phyloP scores from a whole-genome alignment of 805 yeast genomes.

The Ogataea methylovora region DNA sequence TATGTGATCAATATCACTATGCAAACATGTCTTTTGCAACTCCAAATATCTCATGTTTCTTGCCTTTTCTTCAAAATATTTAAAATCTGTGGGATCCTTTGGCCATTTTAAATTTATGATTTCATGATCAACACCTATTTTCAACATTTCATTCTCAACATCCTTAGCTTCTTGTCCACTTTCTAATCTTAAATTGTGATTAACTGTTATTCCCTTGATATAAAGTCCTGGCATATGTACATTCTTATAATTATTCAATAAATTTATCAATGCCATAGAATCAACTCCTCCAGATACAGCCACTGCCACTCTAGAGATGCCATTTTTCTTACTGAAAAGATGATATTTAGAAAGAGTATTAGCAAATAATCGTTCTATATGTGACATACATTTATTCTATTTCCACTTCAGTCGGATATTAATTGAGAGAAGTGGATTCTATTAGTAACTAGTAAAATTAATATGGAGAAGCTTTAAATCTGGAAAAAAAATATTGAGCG shows the following conservation, averaged over 20 bases:
- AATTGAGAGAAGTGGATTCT: no score
- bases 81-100: slow-evolving; percentile 6
- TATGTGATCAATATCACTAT: slow-evolving; percentile 27
- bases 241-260: slow-evolving; percentile 32
- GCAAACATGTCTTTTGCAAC: slow-evolving; percentile 33
- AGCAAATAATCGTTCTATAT: no score
- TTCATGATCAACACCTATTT: background rate
- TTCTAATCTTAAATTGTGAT: slow-evolving; percentile 48
- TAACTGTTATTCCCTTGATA: slow-evolving; percentile 54
- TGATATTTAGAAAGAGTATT: slow-evolving; percentile 23
- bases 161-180: slow-evolving; percentile 41
- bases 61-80: slow-evolving; percentile 50
- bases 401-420: no score
- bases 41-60: slow-evolving; percentile 43
- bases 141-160: slow-evolving; percentile 17
- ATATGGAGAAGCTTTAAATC: no score
- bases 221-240: slow-evolving; percentile 9
- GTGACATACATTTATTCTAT: no score
- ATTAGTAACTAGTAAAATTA: no score
- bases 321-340: slow-evolving; percentile 18
- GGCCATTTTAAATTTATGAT: background rate
- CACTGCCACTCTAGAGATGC: slow-evolving; percentile 29
- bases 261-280: slow-evolving; percentile 59
- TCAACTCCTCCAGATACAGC: slow-evolving; percentile 82
- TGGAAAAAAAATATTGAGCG: no score